Percentiles rank a stretch among this genome's conserved stretches.
Conservation (phyloP, 192 early-diverging fungal species). For the Coemansia sp. region DNA sequence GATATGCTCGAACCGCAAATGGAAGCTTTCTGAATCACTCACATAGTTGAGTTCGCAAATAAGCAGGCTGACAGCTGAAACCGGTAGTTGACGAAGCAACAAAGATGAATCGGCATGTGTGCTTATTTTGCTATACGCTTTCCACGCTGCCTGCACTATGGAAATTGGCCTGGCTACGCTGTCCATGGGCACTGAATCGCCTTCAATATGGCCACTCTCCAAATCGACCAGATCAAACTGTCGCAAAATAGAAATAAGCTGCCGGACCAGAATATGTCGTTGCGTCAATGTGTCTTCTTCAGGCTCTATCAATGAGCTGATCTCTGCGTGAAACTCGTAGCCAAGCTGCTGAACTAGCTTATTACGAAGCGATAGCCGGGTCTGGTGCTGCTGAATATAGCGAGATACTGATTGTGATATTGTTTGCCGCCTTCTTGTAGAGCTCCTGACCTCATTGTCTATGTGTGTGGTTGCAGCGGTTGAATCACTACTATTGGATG, state of each 20-base stretch:
- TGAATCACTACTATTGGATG: background rate
- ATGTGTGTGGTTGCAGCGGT: too few species aligned
- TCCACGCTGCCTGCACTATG: conserved; percentile 23
- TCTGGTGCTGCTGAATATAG: background rate
- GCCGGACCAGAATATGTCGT: conserved; percentile 33
- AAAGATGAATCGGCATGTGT: conserved; percentile 5
- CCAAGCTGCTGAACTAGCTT: conserved; percentile 12
- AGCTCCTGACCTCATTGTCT: too few species aligned
- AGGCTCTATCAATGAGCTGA: background rate
- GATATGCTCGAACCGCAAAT: conserved; percentile 24
- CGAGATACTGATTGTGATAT: background rate
- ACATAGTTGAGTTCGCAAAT: conserved; percentile 35
- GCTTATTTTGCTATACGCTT: conserved; percentile 30
- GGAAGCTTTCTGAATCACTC: conserved; percentile 12
- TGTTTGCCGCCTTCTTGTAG: too few species aligned
- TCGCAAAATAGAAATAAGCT: conserved; percentile 22
- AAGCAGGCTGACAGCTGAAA: conserved; percentile 15
- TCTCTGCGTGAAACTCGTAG: conserved; percentile 8
- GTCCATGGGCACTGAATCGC: background rate
- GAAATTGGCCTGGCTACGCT: conserved; percentile 1
- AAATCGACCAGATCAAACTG: background rate
- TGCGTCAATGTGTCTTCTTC: background rate
- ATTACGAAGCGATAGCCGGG: conserved; percentile 9
- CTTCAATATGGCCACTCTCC: background rate
- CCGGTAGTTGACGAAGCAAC: conserved; percentile 25